phyloP scores from a whole-genome alignment of 2,329 filamentous ascomycete genomes.

The Exophiala aquamarina region DNA sequence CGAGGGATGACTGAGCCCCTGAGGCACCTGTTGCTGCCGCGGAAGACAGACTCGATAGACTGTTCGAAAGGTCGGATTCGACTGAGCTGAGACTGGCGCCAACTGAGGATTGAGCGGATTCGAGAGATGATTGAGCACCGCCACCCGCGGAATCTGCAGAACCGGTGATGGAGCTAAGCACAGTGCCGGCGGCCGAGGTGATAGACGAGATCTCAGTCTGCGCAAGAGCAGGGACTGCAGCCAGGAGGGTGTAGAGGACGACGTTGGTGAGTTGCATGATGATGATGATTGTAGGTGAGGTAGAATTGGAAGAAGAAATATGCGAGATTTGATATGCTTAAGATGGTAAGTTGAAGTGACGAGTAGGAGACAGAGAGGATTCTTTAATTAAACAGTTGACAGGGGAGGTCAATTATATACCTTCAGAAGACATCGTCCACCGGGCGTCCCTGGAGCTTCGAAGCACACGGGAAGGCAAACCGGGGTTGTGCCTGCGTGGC shows the following conservation, averaged over 20 bases:
- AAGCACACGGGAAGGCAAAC: too few relatives aligned
- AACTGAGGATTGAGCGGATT: conserved; percentile 10
- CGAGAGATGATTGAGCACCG: conserved; percentile 8
- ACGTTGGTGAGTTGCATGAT: conserved; percentile 20
- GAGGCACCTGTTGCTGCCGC: conserved; percentile 14
- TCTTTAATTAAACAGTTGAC: too few relatives aligned
- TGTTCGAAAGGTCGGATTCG: conserved; percentile 13
- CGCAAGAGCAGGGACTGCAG: conserved; percentile 14
- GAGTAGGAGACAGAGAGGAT: too few relatives aligned
- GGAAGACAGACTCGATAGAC: conserved; percentile 16
- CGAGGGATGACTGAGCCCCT: conserved; percentile 14
- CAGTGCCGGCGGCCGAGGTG: conserved; percentile 5
- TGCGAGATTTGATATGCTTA: too few relatives aligned
- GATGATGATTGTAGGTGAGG: background rate
- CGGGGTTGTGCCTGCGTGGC: too few relatives aligned
- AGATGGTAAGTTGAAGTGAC: too few relatives aligned
- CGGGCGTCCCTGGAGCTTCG: too few relatives aligned
- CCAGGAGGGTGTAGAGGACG: conserved; percentile 15
- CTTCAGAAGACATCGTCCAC: too few relatives aligned
- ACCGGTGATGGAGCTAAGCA: conserved; percentile 7
- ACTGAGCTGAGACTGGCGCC: conserved; percentile 14
- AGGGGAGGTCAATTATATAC: too few relatives aligned
- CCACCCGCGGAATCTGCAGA: conserved; percentile 3
- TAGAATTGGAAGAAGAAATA: background rate
- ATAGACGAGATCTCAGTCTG: conserved; percentile 2